A percentile compares a stretch with the other conserved stretches of the same genome.
Conservation (phyloP, 345 rosid genomes). For the Aquilaria sinensis region DNA sequence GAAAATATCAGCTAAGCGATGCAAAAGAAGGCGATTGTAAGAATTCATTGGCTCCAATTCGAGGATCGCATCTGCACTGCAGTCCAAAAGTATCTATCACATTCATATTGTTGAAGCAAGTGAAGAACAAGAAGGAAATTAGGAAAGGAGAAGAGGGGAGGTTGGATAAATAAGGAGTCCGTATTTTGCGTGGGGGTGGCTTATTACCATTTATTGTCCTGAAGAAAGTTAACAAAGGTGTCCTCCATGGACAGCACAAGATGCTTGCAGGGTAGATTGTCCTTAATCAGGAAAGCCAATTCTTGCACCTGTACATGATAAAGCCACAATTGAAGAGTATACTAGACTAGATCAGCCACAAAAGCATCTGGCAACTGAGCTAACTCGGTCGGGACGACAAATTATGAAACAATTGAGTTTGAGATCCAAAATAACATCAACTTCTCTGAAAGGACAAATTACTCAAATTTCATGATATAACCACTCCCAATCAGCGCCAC, state of each 20-base stretch:
- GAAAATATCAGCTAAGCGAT: constrained; percentile 64
- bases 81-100: constrained; percentile 8
- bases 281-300: constrained; percentile 57
- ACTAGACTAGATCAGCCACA: no score
- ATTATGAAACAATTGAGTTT: neutral
- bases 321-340: no score
- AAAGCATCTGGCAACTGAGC: neutral
- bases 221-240: constrained; percentile 42
- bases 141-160: neutral
- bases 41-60: constrained; percentile 71
- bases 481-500: neutral
- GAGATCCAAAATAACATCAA: neutral
- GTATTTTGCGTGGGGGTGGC: neutral
- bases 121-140: neutral
- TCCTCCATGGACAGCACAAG: constrained; percentile 66
- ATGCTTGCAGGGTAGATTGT: constrained; percentile 57
- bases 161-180: neutral
- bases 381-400: neutral
- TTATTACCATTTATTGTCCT: constrained; percentile 30
- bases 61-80: constrained; percentile 48
- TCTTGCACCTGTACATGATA: constrained; percentile 45
- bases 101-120: neutral
- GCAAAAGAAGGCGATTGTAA: constrained; percentile 59
- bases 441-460: neutral
- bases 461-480: neutral